These are phyloP conservation scores for Penicillium brasilianum DNA, from an alignment of 2,329 filamentous ascomycete species.

Conservation along the genomic window DNA sequence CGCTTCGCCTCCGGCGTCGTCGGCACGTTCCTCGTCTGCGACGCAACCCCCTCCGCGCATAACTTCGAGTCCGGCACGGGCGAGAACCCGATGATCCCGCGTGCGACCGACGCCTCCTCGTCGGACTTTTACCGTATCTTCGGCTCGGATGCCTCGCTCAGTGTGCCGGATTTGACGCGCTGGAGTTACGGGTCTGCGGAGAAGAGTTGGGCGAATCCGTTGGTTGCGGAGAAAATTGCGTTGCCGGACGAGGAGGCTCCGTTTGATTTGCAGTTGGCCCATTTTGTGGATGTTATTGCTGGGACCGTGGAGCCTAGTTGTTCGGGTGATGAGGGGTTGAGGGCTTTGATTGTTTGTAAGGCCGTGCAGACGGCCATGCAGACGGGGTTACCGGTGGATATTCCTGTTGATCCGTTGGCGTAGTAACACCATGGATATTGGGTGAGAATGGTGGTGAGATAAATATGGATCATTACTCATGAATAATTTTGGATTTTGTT, in stretches of 20 bases:
- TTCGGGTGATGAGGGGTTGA: constrained; percentile 55
- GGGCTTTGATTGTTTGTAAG: constrained; percentile 59
- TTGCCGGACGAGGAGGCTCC: constrained; percentile 44
- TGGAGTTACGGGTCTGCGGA: constrained; percentile 52
- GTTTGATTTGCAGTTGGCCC: constrained; percentile 59
- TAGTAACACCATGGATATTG: background rate
- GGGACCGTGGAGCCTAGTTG: constrained; percentile 54
- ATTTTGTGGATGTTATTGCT: constrained; percentile 58
- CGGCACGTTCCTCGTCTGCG: constrained; percentile 62
- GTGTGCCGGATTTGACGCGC: constrained; percentile 59
- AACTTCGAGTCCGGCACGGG: constrained; percentile 64
- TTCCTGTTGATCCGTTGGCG: constrained; percentile 28
- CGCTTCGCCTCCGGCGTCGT: constrained; percentile 60
- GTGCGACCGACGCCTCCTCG: constrained; percentile 46
- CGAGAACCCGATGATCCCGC: constrained; percentile 60
- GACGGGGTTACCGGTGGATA: constrained; percentile 43
- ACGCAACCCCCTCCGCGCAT: constrained; percentile 58
- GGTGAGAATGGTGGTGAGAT: background rate
- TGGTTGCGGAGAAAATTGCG: constrained; percentile 42
- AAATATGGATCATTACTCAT: background rate
- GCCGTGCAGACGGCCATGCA: constrained; percentile 55
- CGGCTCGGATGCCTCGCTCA: constrained; percentile 57
- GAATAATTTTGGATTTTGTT: background rate
- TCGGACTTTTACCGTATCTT: constrained; percentile 60
- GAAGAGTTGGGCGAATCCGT: constrained; percentile 51